Evolutionary conservation across 2,329 filamentous ascomycete genomes (phyloP).

Genomic region (Pseudogymnoascus sp.): DNA sequence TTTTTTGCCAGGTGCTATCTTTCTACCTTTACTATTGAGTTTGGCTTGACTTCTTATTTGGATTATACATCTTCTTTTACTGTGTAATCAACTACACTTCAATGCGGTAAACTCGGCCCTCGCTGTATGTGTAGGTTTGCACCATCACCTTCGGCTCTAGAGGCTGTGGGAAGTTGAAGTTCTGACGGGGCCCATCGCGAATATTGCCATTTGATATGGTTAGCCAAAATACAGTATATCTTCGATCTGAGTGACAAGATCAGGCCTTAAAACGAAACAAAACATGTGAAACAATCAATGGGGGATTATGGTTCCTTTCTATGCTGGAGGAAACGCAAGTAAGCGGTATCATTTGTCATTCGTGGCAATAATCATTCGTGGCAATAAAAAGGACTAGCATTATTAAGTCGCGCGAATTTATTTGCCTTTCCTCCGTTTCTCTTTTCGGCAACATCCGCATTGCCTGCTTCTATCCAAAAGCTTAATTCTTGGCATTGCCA

Average conservation of each 20-base stretch:
- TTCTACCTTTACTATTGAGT: background rate
- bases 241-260: background rate
- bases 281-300: background rate
- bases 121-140: too few species aligned
- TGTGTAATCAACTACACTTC: too few species aligned
- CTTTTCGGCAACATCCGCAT: background rate
- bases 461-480: background rate
- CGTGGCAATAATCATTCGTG: background rate
- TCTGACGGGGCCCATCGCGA: too few species aligned
- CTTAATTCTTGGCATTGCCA: background rate
- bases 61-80: background rate
- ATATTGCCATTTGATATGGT: too few species aligned
- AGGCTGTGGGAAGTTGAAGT: too few species aligned
- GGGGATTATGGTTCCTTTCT: background rate
- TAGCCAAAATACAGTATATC: too few species aligned
- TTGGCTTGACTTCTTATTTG: background rate
- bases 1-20: background rate
- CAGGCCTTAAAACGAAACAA: background rate
- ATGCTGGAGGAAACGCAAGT: background rate
- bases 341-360: background rate
- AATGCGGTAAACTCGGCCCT: too few species aligned
- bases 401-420: background rate
- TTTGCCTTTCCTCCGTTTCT: background rate
- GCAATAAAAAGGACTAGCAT: background rate
- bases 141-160: too few species aligned